Conservation (phyloP, 768 basidiomycete species). For the Strobilomyces echinocephalus region DNA sequence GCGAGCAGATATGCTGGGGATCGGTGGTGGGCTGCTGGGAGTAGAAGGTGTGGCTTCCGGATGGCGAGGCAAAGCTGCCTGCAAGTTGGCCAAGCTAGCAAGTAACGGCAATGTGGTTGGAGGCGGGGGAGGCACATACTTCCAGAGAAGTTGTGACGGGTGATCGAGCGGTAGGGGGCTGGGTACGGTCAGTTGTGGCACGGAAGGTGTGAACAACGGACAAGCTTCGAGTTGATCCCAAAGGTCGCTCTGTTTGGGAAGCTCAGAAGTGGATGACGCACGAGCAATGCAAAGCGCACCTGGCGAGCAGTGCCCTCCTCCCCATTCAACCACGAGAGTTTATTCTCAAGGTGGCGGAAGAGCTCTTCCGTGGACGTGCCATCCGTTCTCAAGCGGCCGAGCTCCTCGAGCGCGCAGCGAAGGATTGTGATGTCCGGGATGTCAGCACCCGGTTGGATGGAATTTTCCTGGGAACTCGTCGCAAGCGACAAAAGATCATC, state of each 20-base stretch:
- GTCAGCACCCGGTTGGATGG: slow-evolving; percentile 17
- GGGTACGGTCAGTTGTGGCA: slow-evolving; percentile 9
- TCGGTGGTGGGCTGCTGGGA: slow-evolving; percentile 3
- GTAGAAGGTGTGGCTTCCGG: slow-evolving; percentile 12
- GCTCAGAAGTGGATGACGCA: not conserved
- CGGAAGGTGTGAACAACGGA: slow-evolving; percentile 45
- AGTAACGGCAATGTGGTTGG: slow-evolving; percentile 30
- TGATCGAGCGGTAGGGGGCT: slow-evolving; percentile 10
- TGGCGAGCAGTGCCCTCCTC: slow-evolving; percentile 51
- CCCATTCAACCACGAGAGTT: slow-evolving; percentile 53
- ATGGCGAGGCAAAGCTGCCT: slow-evolving; percentile 17
- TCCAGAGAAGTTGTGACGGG: slow-evolving; percentile 34
- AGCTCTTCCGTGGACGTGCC: slow-evolving; percentile 54
- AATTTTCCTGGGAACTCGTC: slow-evolving; percentile 7
- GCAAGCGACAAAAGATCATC: slow-evolving; percentile 32
- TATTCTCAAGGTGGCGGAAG: slow-evolving; percentile 52
- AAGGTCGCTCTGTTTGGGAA: slow-evolving; percentile 38
- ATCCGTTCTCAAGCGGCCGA: slow-evolving; percentile 33
- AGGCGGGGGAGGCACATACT: slow-evolving; percentile 31
- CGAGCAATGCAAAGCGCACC: slow-evolving; percentile 35
- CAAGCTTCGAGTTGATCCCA: slow-evolving; percentile 55
- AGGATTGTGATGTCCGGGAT: slow-evolving; percentile 54
- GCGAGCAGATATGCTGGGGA: slow-evolving; percentile 32
- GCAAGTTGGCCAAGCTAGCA: slow-evolving; percentile 17
- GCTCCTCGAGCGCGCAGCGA: slow-evolving; percentile 57